Evolutionary conservation across 73 alveolate species (phyloP), one percentile per base, ranked within the genome.

Genomic region (Symbiodinium natans): DNA sequence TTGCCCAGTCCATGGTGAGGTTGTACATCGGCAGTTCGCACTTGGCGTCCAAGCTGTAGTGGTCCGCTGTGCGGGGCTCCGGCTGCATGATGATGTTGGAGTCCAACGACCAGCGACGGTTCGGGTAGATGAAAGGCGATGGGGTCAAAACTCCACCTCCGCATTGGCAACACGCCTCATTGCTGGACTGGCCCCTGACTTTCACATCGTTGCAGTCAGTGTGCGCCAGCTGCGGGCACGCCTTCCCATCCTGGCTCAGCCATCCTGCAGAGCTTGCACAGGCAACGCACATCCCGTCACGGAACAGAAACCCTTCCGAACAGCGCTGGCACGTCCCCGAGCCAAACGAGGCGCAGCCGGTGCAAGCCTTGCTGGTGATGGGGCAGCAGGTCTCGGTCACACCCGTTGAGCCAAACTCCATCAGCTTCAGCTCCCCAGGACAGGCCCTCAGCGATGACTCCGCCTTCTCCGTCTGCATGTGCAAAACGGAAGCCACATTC

Each of bases 121-220:
- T 63, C 56, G 96, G 96, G 82, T 90, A 90, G n/a, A 40, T 68
- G 52, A 90, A 90, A 21, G 96, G 96, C 59, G 96, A 41, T 11
- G 96, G 96, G 2, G 88, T 90, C 87, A 90, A 40, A 41, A 68
- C 88, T 13, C 96, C 96, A 4, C 96, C 96, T 6, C 96, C 96
- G 52, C 96, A 90, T 25, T 86, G 77, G 77, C 77, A 59, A 33
- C 77, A 59, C 13, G 77, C 77, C 34, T 59, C 77, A 11, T 59
- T 59, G 77, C 77, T 59, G 7, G 77, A 59, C 77, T 59, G 77
- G 34, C 77, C 77, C n/a, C 77, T 19, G 34, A 59, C 77, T 33
- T 59, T 59, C 77, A 59, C 77, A 59, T 59, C 77, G 42, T 54
- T 86, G 84, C 94, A 86, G 34, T 86, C 94, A 41, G 41, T 17